phyloP scores from a whole-genome alignment of 2,329 filamentous ascomycete genomes.

The Epichloe sp. region DNA sequence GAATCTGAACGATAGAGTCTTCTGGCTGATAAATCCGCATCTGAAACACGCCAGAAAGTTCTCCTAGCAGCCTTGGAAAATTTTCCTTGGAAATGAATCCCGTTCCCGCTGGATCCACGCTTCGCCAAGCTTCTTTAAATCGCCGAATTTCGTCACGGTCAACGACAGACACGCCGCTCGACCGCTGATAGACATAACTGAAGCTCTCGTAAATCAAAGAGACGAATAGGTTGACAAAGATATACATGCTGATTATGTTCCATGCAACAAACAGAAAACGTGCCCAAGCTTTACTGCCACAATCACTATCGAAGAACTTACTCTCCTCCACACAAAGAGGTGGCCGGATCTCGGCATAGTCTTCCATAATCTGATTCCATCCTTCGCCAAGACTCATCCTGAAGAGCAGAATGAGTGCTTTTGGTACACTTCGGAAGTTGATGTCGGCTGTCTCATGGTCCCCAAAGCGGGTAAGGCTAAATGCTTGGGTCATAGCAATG shows the following conservation, averaged over 20 bases:
- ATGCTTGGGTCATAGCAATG: constrained; percentile 90
- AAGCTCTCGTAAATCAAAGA: constrained; percentile 99
- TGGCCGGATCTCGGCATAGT: constrained; percentile 68
- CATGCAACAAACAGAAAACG: constrained; percentile 82
- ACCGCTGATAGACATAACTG: constrained; percentile 96
- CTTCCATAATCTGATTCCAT: constrained; percentile 96
- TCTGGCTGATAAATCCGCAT: constrained; percentile 94
- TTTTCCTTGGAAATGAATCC: constrained; percentile 84
- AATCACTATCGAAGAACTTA: constrained; percentile 79
- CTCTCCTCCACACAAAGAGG: constrained; percentile 64
- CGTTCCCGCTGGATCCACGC: constrained; percentile 79
- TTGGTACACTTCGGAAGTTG: constrained; percentile 89
- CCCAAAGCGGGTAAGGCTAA: constrained; percentile 85
- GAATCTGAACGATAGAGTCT: constrained; percentile 71
- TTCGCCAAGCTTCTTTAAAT: constrained; percentile 98
- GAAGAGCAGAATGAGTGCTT: constrained; percentile 86
- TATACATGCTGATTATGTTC: constrained; percentile 99
- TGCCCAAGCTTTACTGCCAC: constrained; percentile 82
- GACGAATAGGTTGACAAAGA: constrained; percentile 96
- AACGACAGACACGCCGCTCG: constrained; percentile 79
- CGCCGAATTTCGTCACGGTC: constrained; percentile 88
- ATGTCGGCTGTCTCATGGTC: constrained; percentile 58
- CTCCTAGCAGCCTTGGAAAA: constrained; percentile 78
- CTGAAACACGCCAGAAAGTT: constrained; percentile 89
- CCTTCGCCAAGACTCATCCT: constrained; percentile 87